phyloP scores from a whole-genome alignment of 2,329 filamentous ascomycete genomes.

The Curvularia hawaiiensis region DNA sequence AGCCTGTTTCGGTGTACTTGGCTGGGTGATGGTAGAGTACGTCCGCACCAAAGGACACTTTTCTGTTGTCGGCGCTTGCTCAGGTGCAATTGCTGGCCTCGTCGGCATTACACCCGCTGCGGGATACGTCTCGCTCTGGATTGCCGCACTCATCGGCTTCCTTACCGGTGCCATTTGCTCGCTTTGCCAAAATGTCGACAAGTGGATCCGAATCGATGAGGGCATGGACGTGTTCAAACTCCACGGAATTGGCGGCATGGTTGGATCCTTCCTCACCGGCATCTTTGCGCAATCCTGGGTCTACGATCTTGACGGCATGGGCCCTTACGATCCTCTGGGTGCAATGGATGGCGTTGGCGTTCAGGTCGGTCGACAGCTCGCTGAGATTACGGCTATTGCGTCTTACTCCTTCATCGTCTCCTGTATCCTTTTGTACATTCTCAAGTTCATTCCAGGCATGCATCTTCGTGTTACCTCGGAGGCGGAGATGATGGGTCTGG shows the following conservation, averaged over 20 bases:
- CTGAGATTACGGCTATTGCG: slow-evolving; percentile 60
- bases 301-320: slow-evolving; percentile 56
- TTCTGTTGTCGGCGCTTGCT: slow-evolving; percentile 61
- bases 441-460: slow-evolving; percentile 62
- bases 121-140: slow-evolving; percentile 59
- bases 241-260: slow-evolving; percentile 63
- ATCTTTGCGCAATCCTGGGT: slow-evolving; percentile 60
- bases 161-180: slow-evolving; percentile 59
- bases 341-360: slow-evolving; percentile 61
- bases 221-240: slow-evolving; percentile 66
- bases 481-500: slow-evolving; percentile 60
- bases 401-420: slow-evolving; percentile 60
- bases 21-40: slow-evolving; percentile 60
- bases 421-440: slow-evolving; percentile 56
- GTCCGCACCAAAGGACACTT: slow-evolving; percentile 59
- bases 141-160: slow-evolving; percentile 62
- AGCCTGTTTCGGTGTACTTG: slow-evolving; percentile 59
- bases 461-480: slow-evolving; percentile 61
- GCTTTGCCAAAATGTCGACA: slow-evolving; percentile 57
- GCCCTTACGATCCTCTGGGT: slow-evolving; percentile 52
- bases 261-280: slow-evolving; percentile 63
- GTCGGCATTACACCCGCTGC: slow-evolving; percentile 66
- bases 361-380: slow-evolving; percentile 62
- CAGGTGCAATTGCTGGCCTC: slow-evolving; percentile 63
- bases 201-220: slow-evolving; percentile 62